Evolutionary conservation across 176 grass and related monocot species (phyloP), one percentile per base, ranked within the genome.

Genomic region (Cymbopogon citratus): DNA sequence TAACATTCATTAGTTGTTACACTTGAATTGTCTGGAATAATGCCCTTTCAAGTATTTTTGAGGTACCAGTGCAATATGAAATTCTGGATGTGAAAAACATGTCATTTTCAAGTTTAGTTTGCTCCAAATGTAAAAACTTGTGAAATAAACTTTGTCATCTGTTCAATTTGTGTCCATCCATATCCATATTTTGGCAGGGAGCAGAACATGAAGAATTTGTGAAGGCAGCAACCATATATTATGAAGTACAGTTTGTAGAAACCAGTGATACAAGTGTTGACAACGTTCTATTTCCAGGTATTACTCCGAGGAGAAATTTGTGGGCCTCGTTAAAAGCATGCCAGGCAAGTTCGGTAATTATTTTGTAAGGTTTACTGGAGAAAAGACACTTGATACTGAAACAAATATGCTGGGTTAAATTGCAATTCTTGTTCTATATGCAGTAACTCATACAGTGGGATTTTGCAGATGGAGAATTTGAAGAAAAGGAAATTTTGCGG

Each of bases 231-330:
- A 82, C 33, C 0, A 69, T 83, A 75, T 86, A 93, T 76, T 81
- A 91, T 18, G 96, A 99, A 63, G 87, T 92, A 10, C 96, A 99
- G 61, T 99, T 99, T 88, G 91, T 91, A 36, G 92, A 94, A 74
- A 99, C 96, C 18, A 86, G 66, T 88, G 93, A 99, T 41, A 80
- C 66, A 35, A 76, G 65, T 67, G 84, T 93, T 72, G 92, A 91
- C 56, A 93, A 86, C 76, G 69, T 95, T 86, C 87, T 99, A 18
- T 95, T 89, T 84, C 92, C 90, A 43, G 56, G 88, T 29, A 74
- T 93, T 76, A 51, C 71, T 89, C 82, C 23, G 80, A 86, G 16
- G 90, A 93, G 69, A 78, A 87, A 63, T 93, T 99, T 73, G 52
- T 99, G 54, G 91, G 92, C 77, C 96, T 99, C 66, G 96, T 93